Percentiles rank a stretch among this genome's conserved stretches.
phyloP scores from a whole-genome alignment of 495 filamentous ascomycete genomes.

The Talaromyces adpressus region DNA sequence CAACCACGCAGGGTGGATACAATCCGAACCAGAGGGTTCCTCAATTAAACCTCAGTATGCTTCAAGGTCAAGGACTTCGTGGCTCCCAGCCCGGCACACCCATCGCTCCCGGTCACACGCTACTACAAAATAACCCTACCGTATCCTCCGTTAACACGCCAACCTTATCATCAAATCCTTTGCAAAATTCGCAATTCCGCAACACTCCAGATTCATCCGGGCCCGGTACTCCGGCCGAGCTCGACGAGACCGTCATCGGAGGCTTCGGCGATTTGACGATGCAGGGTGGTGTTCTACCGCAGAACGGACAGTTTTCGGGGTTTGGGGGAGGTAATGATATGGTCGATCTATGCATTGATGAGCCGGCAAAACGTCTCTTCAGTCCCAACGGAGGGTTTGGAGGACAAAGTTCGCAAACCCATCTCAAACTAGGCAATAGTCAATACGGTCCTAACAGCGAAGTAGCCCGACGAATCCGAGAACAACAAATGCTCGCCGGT shows the following conservation, averaged over 20 bases:
- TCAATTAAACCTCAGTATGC: conserved; percentile 66
- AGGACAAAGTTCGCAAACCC: conserved; percentile 54
- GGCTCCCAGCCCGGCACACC: conserved; percentile 84
- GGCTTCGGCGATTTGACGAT: conserved; percentile 45
- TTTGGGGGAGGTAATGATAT: conserved; percentile 45
- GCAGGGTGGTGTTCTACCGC: conserved; percentile 52
- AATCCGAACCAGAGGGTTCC: conserved; percentile 60
- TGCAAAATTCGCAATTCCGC: conserved; percentile 55
- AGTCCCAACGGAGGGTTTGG: conserved; percentile 73
- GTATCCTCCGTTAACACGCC: conserved; percentile 98
- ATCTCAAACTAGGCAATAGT: conserved; percentile 63
- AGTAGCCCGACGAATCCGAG: conserved; percentile 57
- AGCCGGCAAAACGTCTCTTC: conserved; percentile 89
- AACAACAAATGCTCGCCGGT: conserved; percentile 67
- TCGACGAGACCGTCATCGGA: conserved; percentile 53
- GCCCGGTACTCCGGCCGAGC: conserved; percentile 63
- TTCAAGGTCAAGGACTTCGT: conserved; percentile 68
- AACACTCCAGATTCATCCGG: conserved; percentile 68
- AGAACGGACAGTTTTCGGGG: conserved; percentile 42
- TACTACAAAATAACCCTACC: conserved; percentile 88
- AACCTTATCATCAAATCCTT: conserved; percentile 63
- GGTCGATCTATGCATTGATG: conserved; percentile 80
- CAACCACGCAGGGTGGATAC: conserved; percentile 48
- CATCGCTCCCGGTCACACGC: conserved; percentile 55
- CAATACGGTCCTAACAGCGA: conserved; percentile 71